phyloP scores from a whole-genome alignment of 2,329 filamentous ascomycete genomes.

The Trichoderma afroharzianum region DNA sequence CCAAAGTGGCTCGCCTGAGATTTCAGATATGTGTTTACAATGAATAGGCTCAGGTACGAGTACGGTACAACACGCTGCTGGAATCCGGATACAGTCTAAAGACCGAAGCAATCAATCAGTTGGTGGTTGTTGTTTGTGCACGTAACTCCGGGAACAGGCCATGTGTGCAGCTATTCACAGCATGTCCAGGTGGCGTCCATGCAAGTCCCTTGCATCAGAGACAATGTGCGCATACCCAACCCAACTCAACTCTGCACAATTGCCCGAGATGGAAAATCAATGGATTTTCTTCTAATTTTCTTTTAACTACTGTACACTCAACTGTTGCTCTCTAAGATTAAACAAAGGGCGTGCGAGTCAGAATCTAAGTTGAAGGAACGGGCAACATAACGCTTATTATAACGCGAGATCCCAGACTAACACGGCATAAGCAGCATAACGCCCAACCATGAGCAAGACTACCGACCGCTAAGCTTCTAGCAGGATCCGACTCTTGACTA shows the following conservation, averaged over 20 bases:
- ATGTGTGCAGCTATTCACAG: constrained; percentile 5
- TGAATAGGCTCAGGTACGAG: background rate
- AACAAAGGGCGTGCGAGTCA: background rate
- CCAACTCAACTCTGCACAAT: background rate
- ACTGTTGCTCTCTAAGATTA: background rate
- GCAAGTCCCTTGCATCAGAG: background rate
- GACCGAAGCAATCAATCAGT: background rate
- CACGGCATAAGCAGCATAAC: background rate
- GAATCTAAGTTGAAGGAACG: background rate
- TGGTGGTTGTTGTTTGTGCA: background rate
- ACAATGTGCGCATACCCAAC: background rate
- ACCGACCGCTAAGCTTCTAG: background rate
- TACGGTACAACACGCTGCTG: background rate
- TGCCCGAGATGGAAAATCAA: background rate
- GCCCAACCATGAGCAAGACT: background rate
- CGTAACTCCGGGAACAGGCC: background rate
- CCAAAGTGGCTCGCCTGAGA: background rate
- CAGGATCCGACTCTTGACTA: background rate
- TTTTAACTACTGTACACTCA: background rate
- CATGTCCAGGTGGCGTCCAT: background rate
- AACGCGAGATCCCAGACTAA: background rate
- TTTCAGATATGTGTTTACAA: background rate
- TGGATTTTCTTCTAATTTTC: background rate
- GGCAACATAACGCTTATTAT: background rate
- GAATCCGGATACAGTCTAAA: background rate